Percentiles rank a stretch among this genome's conserved stretches.
phyloP scores from a whole-genome alignment of 257 asterid species.

The Fraxinus pennsylvanica region DNA sequence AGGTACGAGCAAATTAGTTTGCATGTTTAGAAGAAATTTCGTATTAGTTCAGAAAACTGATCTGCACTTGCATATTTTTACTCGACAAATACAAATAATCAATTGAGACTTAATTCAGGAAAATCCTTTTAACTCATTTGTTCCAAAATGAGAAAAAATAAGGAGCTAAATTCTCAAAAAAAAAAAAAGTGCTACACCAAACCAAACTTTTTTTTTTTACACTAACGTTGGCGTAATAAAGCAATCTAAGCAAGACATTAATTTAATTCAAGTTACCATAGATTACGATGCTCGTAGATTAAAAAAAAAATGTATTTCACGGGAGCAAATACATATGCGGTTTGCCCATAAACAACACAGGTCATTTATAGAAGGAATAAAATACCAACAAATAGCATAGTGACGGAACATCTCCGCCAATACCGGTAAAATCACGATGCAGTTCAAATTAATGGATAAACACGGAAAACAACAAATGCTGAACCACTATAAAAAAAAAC shows the following conservation, averaged over 20 bases:
- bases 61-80: neutral
- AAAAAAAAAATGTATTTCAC: neutral
- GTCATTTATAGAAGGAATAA: conserved; percentile 6
- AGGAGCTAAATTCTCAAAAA: neutral
- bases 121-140: neutral
- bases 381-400: neutral
- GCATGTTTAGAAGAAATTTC: neutral
- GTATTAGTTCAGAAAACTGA: neutral
- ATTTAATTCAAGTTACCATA: conserved; percentile 4
- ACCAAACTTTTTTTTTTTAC: neutral
- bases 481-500: neutral
- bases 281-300: neutral
- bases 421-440: neutral
- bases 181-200: neutral
- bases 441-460: neutral
- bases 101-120: neutral
- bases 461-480: neutral
- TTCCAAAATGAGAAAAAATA: neutral
- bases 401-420: conserved; percentile 8
- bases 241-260: conserved; percentile 1
- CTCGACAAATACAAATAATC: neutral
- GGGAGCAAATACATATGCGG: neutral
- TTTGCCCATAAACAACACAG: neutral
- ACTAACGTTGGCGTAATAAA: neutral
- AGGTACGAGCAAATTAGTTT: neutral